Percentiles rank a stretch among this genome's conserved stretches.
Conservation (phyloP, 1,139 yeast species). For the Arxiozyma slooffiae region DNA sequence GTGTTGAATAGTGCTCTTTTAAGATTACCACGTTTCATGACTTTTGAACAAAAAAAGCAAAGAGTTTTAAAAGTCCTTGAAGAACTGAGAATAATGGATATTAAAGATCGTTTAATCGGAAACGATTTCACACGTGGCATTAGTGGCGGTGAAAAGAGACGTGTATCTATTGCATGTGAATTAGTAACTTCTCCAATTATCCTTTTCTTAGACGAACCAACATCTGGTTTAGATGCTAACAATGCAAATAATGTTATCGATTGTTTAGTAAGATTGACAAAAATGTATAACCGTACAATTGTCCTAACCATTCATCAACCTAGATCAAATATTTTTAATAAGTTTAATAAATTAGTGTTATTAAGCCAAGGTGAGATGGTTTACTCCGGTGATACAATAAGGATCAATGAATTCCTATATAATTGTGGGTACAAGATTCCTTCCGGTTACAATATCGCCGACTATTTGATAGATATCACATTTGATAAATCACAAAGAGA, state of each 20-base stretch:
- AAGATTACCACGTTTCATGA: slow-evolving; percentile 74
- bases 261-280: slow-evolving; percentile 67
- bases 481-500: slow-evolving; percentile 36
- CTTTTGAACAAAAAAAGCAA: slow-evolving; percentile 57
- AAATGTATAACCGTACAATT: slow-evolving; percentile 74
- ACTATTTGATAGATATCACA: slow-evolving; percentile 81
- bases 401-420: slow-evolving; percentile 63
- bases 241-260: slow-evolving; percentile 90
- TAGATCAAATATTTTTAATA: slow-evolving; percentile 86
- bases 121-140: slow-evolving; percentile 85
- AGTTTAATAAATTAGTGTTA: slow-evolving; percentile 72
- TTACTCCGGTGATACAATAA: slow-evolving; percentile 73
- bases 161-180: slow-evolving; percentile 87
- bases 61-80: slow-evolving; percentile 77
- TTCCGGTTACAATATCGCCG: slow-evolving; percentile 84
- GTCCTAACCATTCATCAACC: slow-evolving; percentile 95
- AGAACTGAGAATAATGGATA: slow-evolving; percentile 72
- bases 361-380: slow-evolving; percentile 79
- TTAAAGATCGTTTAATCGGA: slow-evolving; percentile 81
- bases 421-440: slow-evolving; percentile 79
- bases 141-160: slow-evolving; percentile 86
- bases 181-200: slow-evolving; percentile 78
- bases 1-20: slow-evolving; percentile 84
- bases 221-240: slow-evolving; percentile 89
- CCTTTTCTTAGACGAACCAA: slow-evolving; percentile 77